Evolutionary conservation across 2,329 filamentous ascomycete species (phyloP), one percentile per base, ranked within the genome.

Genomic region (Penicillium expansum): DNA sequence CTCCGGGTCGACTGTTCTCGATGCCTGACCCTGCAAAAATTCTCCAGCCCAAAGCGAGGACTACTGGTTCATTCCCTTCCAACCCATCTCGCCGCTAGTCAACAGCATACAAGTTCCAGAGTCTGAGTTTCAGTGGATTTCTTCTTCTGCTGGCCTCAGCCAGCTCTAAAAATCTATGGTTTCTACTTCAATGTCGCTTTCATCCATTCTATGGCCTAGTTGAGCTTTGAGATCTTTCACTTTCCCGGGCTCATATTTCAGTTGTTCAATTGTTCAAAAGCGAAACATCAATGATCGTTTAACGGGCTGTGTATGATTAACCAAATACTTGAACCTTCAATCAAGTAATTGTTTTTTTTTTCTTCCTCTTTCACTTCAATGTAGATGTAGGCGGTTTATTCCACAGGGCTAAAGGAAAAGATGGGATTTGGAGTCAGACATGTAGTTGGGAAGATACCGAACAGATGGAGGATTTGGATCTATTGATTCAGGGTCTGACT

Each of bases 151-250:
- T 22, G 4, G 27, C 10, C 16, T 43, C 10, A 13, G 18, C 13
- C 14, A 27, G 10, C 4, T 24, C 30, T 43, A 10, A 4, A 18
- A 5, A 18, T 41, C 18, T 42, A 51, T 11, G 11, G 11, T 45
- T 16, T 44, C 13, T 14, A 47, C 14, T 33, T 33, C 18, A 4
- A 4, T 44, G 32, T 20, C 16, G 6, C 20, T 52, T 45, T 24
- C 20, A 35, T 35, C 39, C 16, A 2, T 18, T 51, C 29, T 32
- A 2, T 18, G 20, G 49, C 30, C 49, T 20, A 16, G 37, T 45
- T 52, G 29, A 52, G 49, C 38, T 52, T 52, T 52, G 49, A 52
- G 38, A 8, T 45, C 7, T 13, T 52, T 44, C n/a, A 18, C 20
- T 14, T 20, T 27, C 8, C 14, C 49, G 29, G 2, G 13, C 37